Conservation (phyloP, 345 rosid genomes). For the Lepidium aucheri region DNA sequence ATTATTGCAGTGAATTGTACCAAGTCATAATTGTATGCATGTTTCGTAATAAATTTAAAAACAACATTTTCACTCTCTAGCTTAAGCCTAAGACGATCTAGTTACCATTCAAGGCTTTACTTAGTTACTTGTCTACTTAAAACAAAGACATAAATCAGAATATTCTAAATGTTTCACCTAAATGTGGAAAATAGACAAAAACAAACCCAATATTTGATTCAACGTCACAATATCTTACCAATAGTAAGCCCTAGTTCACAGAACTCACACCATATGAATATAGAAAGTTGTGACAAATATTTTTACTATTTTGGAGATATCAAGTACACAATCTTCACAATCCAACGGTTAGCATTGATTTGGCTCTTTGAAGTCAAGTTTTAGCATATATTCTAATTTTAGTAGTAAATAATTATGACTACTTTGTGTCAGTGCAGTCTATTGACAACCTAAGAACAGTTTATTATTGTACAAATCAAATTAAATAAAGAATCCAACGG, state of each 20-base stretch:
- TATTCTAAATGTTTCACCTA: conserved; percentile 7
- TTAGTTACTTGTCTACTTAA: background rate
- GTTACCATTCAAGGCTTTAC: background rate
- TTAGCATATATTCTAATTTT: background rate
- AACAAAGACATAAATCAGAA: background rate
- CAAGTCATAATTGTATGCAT: too few species aligned
- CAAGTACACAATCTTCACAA: conserved; percentile 15
- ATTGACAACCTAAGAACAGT: conserved; percentile 8
- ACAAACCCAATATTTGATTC: conserved; percentile 3
- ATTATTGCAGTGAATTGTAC: background rate
- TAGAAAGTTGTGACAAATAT: conserved; percentile 2
- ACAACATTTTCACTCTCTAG: background rate
- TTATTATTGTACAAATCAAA: conserved; percentile 4
- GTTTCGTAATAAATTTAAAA: too few species aligned
- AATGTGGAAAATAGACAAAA: conserved; percentile 8
- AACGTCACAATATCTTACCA: background rate
- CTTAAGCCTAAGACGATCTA: conserved; percentile 3
- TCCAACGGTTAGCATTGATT: conserved; percentile 27
- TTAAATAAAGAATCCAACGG: conserved; percentile 17
- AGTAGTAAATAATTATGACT: conserved; percentile 11
- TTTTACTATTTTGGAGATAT: conserved; percentile 11
- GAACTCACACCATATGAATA: background rate
- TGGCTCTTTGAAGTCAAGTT: conserved; percentile 2
- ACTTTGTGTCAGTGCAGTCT: conserved; percentile 7
- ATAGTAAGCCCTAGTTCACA: background rate